Evolutionary conservation across 495 filamentous ascomycete species (phyloP), one percentile per base, ranked within the genome.

Genomic region (Glarea lozoyensis): DNA sequence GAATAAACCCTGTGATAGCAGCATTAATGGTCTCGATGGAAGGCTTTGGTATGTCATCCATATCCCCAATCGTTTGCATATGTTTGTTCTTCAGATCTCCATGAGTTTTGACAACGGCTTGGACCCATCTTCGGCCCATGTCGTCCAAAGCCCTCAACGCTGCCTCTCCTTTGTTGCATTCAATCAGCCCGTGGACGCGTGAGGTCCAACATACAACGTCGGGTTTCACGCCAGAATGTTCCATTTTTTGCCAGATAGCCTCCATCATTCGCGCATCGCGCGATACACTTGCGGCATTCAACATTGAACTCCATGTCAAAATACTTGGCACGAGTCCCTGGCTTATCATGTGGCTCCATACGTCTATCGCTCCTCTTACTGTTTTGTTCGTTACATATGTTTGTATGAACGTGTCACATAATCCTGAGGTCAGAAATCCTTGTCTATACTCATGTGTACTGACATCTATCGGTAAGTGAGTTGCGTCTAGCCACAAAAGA

Each of bases 21-120:
- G 74, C 75, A 55, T 88, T 87, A 55, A 89, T 62, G 2, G 73
- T 71, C 34, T 61, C 69, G 25, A 73, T 68, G n/a, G 64, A 68
- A 7, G 81, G 84, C 41, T 71, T 62, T 1, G 74, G 61, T 2
- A 66, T 66, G 2, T 59, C 63, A 24, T 56, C 42, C 12, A 65
- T 53, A 24, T 60, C 57, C 4, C 54, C 57, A 12, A 54, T 37
- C 22, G 40, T 29, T 10, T 37, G n/a, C 17, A 54, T 17, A 18
- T 53, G 37, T 24, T 40, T 13, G 10, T 46, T 6, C 13, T 4
- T 16, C 20, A 31, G 37, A 27, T 42, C 32, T 17, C 19, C 21
- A 38, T 44, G 23, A 31, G 39, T 41, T 13, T 16, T 46, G 41
- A 52, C 45, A 4, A 50, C 54, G 4, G 64, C 59, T 11, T 49